Conservation (phyloP, 2,329 filamentous ascomycete genomes). For the Fusarium abutilonis region DNA sequence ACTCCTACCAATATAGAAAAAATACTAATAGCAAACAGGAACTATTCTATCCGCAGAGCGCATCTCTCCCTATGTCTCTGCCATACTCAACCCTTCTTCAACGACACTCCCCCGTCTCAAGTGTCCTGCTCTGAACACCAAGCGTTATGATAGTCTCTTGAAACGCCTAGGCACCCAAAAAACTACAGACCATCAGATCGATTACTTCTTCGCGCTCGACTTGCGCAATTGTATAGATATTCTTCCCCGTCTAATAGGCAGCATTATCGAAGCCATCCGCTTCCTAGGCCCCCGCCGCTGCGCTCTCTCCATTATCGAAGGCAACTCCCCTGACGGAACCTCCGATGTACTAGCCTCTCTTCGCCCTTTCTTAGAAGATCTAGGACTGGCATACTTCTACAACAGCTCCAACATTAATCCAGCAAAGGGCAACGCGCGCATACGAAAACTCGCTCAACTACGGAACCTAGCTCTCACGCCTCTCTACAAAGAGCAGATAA, state of each 20-base stretch:
- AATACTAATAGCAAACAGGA: constrained; percentile 45
- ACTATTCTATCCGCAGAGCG: constrained; percentile 38
- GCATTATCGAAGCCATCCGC: constrained; percentile 59
- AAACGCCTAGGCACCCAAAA: background rate
- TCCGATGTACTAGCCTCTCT: constrained; percentile 59
- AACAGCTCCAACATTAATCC: constrained; percentile 57
- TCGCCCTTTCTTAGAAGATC: constrained; percentile 49
- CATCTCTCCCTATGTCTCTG: constrained; percentile 42
- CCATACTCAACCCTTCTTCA: constrained; percentile 45
- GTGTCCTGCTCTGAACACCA: constrained; percentile 43
- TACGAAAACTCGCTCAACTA: constrained; percentile 59
- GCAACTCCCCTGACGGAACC: constrained; percentile 65
- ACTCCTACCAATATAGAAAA: rapidly evolving
- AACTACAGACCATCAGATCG: constrained; percentile 10
- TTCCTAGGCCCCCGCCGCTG: constrained; percentile 63
- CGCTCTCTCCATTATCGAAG: constrained; percentile 65
- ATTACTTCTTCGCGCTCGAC: constrained; percentile 65
- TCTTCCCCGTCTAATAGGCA: constrained; percentile 62
- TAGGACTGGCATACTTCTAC: constrained; percentile 56
- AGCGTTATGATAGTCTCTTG: constrained; percentile 40
- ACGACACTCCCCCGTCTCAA: constrained; percentile 39
- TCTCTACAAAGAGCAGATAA: constrained; percentile 47
- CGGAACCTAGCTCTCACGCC: constrained; percentile 64
- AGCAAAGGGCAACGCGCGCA: constrained; percentile 53
- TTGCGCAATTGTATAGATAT: constrained; percentile 57